Conservation (phyloP, 2,329 filamentous ascomycete genomes). For the Nectriaceae sp. region DNA sequence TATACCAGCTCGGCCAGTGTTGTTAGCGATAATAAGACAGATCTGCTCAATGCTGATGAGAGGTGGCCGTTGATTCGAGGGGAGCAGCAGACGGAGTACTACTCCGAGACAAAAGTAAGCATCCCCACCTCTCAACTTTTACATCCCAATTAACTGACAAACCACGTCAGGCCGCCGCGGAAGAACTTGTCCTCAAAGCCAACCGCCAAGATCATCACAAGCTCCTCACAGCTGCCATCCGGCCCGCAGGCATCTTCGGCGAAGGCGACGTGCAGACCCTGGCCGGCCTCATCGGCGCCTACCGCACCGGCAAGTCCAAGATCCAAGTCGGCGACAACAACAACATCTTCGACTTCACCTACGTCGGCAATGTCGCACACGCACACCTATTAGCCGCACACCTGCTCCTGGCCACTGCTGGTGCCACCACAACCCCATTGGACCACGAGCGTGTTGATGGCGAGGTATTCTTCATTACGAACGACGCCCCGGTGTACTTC, state of each 20-base stretch:
- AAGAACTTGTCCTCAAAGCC: slow-evolving; percentile 75
- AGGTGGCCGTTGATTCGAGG: slow-evolving; percentile 75
- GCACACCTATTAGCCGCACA: slow-evolving; percentile 80
- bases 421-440: slow-evolving; percentile 62
- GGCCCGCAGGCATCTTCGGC: slow-evolving; percentile 88
- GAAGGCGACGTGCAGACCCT: slow-evolving; percentile 81
- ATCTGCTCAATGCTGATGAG: slow-evolving; percentile 86
- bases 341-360: slow-evolving; percentile 66
- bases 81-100: slow-evolving; percentile 73
- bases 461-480: slow-evolving; percentile 87
- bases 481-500: slow-evolving; percentile 85
- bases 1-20: slow-evolving; percentile 91
- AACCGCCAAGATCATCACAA: slow-evolving; percentile 61
- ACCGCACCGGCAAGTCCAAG: slow-evolving; percentile 66
- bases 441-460: slow-evolving; percentile 78
- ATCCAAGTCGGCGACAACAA: slow-evolving; percentile 76
- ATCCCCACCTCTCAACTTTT: neutral
- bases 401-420: slow-evolving; percentile 64
- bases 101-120: slow-evolving; percentile 83
- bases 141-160: slow-evolving; percentile 5
- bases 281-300: slow-evolving; percentile 72
- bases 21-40: slow-evolving; percentile 76
- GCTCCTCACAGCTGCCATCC: slow-evolving; percentile 78
- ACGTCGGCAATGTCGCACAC: slow-evolving; percentile 67
- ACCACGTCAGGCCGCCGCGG: slow-evolving; percentile 65